Base-by-base conservation (phyloP, 371 early-diverging fungal species). In the Apophysomyces ossiformis region DNA sequence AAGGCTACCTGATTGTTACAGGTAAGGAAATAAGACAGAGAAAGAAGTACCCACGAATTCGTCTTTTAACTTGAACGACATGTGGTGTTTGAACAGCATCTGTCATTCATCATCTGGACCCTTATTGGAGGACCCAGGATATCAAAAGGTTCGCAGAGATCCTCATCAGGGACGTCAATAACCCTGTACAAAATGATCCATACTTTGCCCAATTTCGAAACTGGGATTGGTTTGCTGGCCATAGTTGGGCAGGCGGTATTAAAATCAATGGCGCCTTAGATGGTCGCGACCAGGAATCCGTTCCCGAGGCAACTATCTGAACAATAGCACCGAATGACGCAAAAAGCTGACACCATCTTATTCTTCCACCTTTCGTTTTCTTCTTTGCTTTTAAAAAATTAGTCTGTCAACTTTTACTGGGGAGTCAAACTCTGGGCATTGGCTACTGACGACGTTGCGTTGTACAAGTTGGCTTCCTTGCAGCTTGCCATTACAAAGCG, bases 211-310 rank as follows among this genome's bases (percentile, higher is more conserved):
- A 69, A 15, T 89, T 89, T 64, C 82, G 93, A 12, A 77, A 77
- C 45, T 89, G 87, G 77, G 93, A 93, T 74, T 87, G 89, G 75
- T 93, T 83, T 65, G 90, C 89, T 64, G 92, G 92, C 9, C 92
- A 93, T 67, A 90, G 89, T 38, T 93, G 93, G 93, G 92, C 93
- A 0, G 87, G 87, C 5, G 93, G 93, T 26, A 80, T 89, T 36
- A 84, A 81, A 50, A 70, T 87, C 7, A 81, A 88, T 69, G 88
- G 82, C 7, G 85, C 87, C 3, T 50, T 78, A 11, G 92, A 91
- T 60, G 91, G 89, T 59, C 84, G 89, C 57, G 90, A 93, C 71
- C 91, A 91, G 64, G 92, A 93, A 70, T 89, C 89, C 15, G 83
- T 90, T 0, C 89, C 90, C 13, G 93, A 93, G 71, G 87, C 78